Base-by-base conservation (phyloP, 495 filamentous ascomycete genomes). In the Xylaria intraflava region DNA sequence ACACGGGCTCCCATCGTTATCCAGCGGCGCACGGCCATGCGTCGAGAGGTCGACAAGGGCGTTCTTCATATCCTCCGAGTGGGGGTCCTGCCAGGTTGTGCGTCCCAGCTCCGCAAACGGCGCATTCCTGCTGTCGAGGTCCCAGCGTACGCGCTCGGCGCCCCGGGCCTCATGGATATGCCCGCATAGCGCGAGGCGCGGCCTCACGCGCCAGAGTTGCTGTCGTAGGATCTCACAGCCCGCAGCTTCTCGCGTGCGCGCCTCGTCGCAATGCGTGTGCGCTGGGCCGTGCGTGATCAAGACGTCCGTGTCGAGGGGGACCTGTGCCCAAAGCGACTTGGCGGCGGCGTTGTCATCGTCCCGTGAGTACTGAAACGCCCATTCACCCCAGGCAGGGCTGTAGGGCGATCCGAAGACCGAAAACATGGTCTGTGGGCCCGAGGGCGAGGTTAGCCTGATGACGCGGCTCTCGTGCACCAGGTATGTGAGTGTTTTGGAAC, bases 281-380 rank as follows among this genome's bases (percentile, higher is more conserved):
- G 85, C 75, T 22, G 86, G 86, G 3, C 87, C 87, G 64, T 97
- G 93, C 7, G 93, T 97, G 53, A 97, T 68, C 2, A 97, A 72
- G 56, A 97, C 82, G 61, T 96, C 89, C 0, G 81, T 83, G 47
- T 84, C 76, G 3, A 68, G 62, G 3, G 92, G 92, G 16, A 97
- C 76, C 29, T 60, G 60, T 14, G 66, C 60, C 81, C 80, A 84
- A 14, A 88, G 69, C 1, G 65, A 61, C 30, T 61, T 53, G 12
- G 80, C 81, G 6, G 45, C 40, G 9, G 29, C 16, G 0, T 53
- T n/a, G 31, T 78, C 66, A 1, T 53, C 19, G 33, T 77, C 63
- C 5, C 67, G 62, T 14, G 72, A 67, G 64, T 92, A 92, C 58
- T 80, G 76, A 59, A 88, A 92, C 0, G 87, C 87, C 87, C 87